Conservation (phyloP, 495 filamentous ascomycete genomes). For the Trypethelium eluteriae region DNA sequence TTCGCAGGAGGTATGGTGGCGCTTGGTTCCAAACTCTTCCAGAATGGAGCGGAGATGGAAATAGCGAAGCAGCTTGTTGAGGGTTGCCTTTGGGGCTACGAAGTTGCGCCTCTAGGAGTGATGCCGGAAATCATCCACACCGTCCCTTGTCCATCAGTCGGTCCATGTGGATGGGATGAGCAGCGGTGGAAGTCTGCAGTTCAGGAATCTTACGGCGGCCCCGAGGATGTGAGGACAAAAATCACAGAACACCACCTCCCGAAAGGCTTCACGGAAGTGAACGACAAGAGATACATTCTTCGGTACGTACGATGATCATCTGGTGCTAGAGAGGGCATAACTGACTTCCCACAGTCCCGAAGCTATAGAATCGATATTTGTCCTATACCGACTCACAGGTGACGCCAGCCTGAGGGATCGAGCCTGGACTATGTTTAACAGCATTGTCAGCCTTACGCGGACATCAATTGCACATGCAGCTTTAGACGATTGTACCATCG, state of each 20-base stretch:
- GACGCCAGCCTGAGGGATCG: constrained; percentile 25
- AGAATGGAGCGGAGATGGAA: constrained; percentile 46
- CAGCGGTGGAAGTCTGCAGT: constrained; percentile 29
- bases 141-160: constrained; percentile 41
- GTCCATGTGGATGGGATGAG: constrained; percentile 49
- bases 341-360: constrained; percentile 23
- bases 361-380: constrained; percentile 32
- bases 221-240: constrained; percentile 14
- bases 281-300: constrained; percentile 51
- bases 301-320: constrained; percentile 27
- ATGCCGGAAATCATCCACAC: constrained; percentile 51
- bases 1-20: constrained; percentile 52
- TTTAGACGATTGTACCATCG: constrained; percentile 30
- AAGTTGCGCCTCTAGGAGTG: constrained; percentile 70
- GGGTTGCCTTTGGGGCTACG: constrained; percentile 92
- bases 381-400: constrained; percentile 33
- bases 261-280: constrained; percentile 18
- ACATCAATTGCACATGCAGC: constrained; percentile 31
- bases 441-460: constrained; percentile 26
- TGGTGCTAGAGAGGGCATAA: not conserved
- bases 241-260: constrained; percentile 28
- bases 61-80: constrained; percentile 63
- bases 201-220: constrained; percentile 14
- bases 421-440: constrained; percentile 32
- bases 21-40: constrained; percentile 51